Evolutionary conservation across 371 early-diverging fungal species (phyloP), one percentile per base, ranked within the genome.

Genomic region (Entomophthora muscae): DNA sequence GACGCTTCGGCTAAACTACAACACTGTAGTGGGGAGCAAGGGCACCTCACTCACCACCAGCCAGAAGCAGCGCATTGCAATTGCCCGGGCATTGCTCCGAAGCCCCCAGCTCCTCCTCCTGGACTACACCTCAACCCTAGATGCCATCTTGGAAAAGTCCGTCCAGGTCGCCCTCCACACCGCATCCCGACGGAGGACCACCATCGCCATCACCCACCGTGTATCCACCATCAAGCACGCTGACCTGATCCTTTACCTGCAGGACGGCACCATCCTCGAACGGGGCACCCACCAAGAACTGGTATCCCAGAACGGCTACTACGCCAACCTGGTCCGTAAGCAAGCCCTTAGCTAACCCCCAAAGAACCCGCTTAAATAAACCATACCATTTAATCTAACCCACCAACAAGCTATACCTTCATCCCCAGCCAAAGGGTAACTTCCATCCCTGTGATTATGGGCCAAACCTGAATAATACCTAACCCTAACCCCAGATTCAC

Each of bases 91-190:
- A 0, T 55, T 82, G 2, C 72, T 85, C 55, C 83, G 86, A 29
- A 72, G 76, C 60, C 83, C 85, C 1, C 64, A 63, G n/a, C 82
- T 86, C 7, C 53, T 75, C 64, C 69, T 72, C 31, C 62, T 75
- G 54, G 75, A 80, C 58, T 76, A 78, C 52, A 80, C 83, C 0
- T 74, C 76, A 0, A 73, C 78, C 27, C 80, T 85, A 80, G 83
- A 61, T 71, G 83, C 86, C 28, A 83, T 88, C 68, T 84, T 86
- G 32, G 98, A 99, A 72, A 82, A 81, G 63, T 68, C 89, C 23
- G 90, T 98, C 1, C 92, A 96, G 67, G 80, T 78, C 51, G 95
- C 92, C 0, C 71, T 98, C 31, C 87, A 90, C 66, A 75, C 71
- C 28, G 86, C 91, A 0, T 66, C 83, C 1, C 70, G 80, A 52